Base-by-base conservation (phyloP, 371 early-diverging fungal genomes). In the Dichotomocladium elegans region DNA sequence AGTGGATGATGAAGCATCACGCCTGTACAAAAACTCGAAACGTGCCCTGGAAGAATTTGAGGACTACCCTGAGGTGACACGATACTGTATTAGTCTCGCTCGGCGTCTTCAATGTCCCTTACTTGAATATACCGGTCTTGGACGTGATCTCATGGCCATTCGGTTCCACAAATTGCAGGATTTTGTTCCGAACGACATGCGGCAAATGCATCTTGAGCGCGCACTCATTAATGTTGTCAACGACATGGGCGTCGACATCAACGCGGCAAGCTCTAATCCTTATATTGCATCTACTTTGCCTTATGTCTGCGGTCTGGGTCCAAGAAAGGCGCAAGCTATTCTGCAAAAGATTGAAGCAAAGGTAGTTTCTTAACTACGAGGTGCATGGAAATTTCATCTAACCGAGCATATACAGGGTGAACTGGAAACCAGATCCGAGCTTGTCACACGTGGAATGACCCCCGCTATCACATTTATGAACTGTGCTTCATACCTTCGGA, bases 221-320 rank as follows among this genome's bases (percentile, higher is more conserved):
- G 93, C 93, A 0, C 69, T 95, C 25, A 87, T 96, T 51, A 92
- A 93, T 57, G 86, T 92, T 3, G 89, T 96, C 15, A 94, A 89
- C 45, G 69, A 71, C 45, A 77, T 85, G 55, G 94, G 99, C 52
- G 90, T 96, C 22, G 94, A 95, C 63, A 85, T 99, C 51, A 94
- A 96, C 63, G 82, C 79, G 7, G 84, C 84, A 1, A 80, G 88
- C 0, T 63, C 67, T 14, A 79, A 80, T n/a, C 77, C 88, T 8
- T 90, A 94, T 58, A 72, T 80, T 55, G 79, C 86, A 0, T 64
- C 78, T 15, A 79, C 88, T 12, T 77, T 98, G 27, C 91, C 89
- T 52, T 97, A 93, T 56, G 93, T 98, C 12, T 79, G 91, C 60
- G 99, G 99, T 3, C 78, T 99, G 41, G 99, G 99, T 8, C 94